Conservation (phyloP, 139 green algal species). For the Chlorella sorokiniana region DNA sequence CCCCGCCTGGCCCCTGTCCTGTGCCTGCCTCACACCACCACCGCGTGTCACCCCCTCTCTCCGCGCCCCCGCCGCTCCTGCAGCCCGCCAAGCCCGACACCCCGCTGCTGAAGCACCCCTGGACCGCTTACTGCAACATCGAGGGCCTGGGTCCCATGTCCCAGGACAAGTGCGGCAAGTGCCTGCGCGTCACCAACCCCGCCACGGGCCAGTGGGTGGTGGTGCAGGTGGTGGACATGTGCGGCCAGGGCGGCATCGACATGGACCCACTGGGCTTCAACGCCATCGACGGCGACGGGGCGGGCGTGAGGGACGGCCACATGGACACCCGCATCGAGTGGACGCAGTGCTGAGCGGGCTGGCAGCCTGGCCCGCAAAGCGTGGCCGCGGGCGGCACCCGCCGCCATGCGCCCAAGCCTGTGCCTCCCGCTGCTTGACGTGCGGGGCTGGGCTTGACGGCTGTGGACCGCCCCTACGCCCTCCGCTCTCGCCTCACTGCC, state of each 20-base stretch:
- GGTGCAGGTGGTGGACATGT: constrained; percentile 23
- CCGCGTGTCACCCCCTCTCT: no score
- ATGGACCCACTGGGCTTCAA: constrained; percentile 19
- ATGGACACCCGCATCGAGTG: neutral
- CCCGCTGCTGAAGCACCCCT: neutral
- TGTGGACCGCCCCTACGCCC: no score
- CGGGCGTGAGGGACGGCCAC: constrained; percentile 9
- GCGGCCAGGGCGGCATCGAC: constrained; percentile 7
- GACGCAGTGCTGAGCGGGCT: no score
- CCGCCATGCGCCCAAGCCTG: no score
- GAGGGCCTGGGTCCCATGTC: constrained; percentile 21
- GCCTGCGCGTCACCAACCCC: constrained; percentile 23
- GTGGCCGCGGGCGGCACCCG: no score
- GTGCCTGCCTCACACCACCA: no score
- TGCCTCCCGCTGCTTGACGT: no score
- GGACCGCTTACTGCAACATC: constrained; percentile 26
- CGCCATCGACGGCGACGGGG: constrained; percentile 11
- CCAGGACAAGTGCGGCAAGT: constrained; percentile 14
- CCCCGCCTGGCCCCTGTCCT: no score
- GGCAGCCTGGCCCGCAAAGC: no score
- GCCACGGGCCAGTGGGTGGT: constrained; percentile 9
- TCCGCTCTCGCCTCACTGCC: no score
- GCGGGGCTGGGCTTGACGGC: no score
- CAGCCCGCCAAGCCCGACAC: neutral
- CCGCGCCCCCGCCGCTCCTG: no score